Conservation (phyloP, 306 rosid species). For the Fragaria nilgerrensis region DNA sequence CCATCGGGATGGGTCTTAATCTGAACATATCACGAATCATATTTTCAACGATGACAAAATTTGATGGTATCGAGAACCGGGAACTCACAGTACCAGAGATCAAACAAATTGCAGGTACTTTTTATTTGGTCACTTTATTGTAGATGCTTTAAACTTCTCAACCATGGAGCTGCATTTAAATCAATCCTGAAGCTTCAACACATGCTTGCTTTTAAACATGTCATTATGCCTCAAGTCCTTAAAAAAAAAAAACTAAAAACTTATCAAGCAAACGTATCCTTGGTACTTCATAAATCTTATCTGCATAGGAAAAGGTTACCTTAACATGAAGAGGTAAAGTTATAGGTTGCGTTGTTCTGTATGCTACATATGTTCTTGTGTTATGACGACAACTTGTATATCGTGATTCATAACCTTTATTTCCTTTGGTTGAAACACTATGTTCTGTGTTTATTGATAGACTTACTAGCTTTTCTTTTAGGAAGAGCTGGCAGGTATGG, state of each 20-base stretch:
- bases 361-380: background rate
- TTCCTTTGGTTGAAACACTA: constrained; percentile 8
- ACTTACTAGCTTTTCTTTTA: constrained; percentile 41
- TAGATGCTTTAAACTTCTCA: background rate
- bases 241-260: background rate
- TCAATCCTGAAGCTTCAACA: background rate
- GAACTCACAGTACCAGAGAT: constrained; percentile 77
- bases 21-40: constrained; percentile 92
- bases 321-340: background rate
- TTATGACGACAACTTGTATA: background rate
- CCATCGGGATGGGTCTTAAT: constrained; percentile 98
- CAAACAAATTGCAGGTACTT: constrained; percentile 84
- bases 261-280: background rate
- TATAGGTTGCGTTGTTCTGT: background rate
- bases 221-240: background rate
- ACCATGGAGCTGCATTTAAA: background rate
- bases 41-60: constrained; percentile 80
- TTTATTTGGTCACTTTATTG: background rate
- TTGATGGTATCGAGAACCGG: constrained; percentile 74
- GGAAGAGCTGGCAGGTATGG: constrained; percentile 99
- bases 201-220: background rate
- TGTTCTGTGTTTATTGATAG: constrained; percentile 13
- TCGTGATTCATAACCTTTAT: background rate
- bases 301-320: background rate
- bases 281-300: background rate